These are phyloP conservation scores for Trichophyton equinum DNA, from an alignment of 2,329 filamentous ascomycete genomes.

Conservation along the genomic window DNA sequence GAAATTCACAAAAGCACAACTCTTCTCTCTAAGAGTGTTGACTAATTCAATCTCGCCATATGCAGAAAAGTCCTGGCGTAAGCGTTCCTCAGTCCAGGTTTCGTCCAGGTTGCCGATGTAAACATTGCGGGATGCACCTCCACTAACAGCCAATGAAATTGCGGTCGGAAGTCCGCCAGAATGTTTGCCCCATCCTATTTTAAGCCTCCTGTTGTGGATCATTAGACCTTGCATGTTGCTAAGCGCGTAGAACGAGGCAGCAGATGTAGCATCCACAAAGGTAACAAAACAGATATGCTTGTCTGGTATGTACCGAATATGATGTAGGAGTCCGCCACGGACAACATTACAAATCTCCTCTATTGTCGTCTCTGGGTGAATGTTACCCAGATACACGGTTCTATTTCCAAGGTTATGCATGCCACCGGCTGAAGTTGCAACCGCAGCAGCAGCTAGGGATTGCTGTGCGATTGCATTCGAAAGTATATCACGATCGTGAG, in stretches of 20 bases:
- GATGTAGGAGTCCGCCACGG: conserved; percentile 83
- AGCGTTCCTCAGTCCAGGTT: conserved; percentile 88
- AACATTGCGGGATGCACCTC: conserved; percentile 93
- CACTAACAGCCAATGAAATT: conserved; percentile 89
- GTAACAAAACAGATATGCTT: conserved; percentile 99
- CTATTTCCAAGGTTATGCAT: conserved; percentile 96
- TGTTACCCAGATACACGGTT: conserved; percentile 96
- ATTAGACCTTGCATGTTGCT: conserved; percentile 96
- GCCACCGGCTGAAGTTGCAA: conserved; percentile 89
- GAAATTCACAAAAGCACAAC: conserved; percentile 98
- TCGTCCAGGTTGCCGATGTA: conserved; percentile 97
- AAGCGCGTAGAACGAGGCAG: conserved; percentile 92
- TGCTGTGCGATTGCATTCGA: conserved; percentile 94
- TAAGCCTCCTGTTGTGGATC: conserved; percentile 96
- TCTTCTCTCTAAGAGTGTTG: conserved; percentile 94
- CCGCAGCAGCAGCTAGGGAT: conserved; percentile 89
- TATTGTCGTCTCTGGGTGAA: conserved; percentile 95
- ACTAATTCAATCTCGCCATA: conserved; percentile 97
- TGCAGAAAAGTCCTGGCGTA: conserved; percentile 93
- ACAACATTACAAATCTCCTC: conserved; percentile 99
- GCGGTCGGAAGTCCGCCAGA: conserved; percentile 91
- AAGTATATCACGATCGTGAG: conserved; percentile 89
- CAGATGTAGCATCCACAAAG: conserved; percentile 96
- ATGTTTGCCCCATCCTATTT: conserved; percentile 99
- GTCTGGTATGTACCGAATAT: conserved; percentile 97